Percentiles rank a stretch among this genome's conserved stretches.
Evolutionary conservation across 2,329 filamentous ascomycete species (phyloP).

Genomic region (Drechslera avenae): DNA sequence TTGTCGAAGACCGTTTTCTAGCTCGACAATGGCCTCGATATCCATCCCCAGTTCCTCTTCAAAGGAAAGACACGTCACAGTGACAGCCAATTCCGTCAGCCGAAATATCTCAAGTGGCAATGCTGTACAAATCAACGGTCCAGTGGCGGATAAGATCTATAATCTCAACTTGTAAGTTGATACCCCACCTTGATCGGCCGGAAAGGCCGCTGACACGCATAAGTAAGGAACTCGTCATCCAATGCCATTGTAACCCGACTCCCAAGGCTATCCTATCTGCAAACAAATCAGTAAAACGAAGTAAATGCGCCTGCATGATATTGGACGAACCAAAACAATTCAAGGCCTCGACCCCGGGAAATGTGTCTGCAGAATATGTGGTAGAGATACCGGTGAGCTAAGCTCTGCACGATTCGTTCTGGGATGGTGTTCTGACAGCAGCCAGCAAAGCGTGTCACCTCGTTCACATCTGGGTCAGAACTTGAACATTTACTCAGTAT

Average conservation of each 20-base stretch:
- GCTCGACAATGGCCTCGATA: neutral
- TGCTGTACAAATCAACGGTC: conserved; percentile 7
- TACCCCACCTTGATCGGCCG: neutral
- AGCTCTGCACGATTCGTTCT: no score
- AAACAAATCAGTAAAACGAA: no score
- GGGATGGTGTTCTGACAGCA: no score
- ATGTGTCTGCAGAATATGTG: no score
- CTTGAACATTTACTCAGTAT: no score
- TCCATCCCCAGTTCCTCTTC: neutral
- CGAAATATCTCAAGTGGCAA: conserved; percentile 7
- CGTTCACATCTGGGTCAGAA: no score
- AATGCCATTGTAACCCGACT: neutral
- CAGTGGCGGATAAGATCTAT: neutral
- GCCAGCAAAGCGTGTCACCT: no score
- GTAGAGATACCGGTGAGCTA: no score
- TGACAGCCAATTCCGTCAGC: neutral
- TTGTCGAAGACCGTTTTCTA: no score
- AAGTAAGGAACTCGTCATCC: conserved; percentile 3
- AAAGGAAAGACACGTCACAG: neutral
- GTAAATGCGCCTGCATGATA: no score
- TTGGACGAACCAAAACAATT: no score
- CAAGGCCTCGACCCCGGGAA: no score
- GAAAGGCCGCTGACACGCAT: neutral
- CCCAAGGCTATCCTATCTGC: neutral
- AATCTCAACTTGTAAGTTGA: conserved; percentile 9